These are phyloP conservation scores for Linnemannia zychae DNA, from an alignment of 192 early-diverging fungal genomes.

Conservation along the genomic window DNA sequence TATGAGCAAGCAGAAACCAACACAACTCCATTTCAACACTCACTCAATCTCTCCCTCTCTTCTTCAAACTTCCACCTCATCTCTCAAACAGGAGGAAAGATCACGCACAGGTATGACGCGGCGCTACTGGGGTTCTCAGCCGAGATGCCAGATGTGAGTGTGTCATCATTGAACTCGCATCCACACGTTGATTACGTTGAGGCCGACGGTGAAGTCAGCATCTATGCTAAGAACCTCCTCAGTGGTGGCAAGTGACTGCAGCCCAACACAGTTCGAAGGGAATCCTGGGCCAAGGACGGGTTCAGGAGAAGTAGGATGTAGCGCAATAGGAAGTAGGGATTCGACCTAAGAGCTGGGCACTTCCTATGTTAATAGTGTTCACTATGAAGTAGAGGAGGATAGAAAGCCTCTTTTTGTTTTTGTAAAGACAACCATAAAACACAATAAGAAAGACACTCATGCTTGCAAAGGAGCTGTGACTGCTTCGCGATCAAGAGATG, in stretches of 20 bases:
- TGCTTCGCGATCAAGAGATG: too few relatives aligned
- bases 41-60: too few relatives aligned
- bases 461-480: too few relatives aligned
- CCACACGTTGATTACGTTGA: constrained; percentile 68
- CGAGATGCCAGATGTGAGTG: constrained; percentile 62
- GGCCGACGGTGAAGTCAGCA: constrained; percentile 70
- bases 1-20: too few relatives aligned
- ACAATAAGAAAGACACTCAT: too few relatives aligned
- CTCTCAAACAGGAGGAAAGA: constrained; percentile 36
- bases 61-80: neutral
- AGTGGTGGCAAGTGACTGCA: neutral
- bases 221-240: constrained; percentile 16
- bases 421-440: too few relatives aligned
- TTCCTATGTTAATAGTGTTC: too few relatives aligned
- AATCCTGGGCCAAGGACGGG: neutral
- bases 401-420: too few relatives aligned
- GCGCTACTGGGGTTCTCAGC: constrained; percentile 72
- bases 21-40: too few relatives aligned
- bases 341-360: too few relatives aligned
- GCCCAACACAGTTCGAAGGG: too few relatives aligned
- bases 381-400: too few relatives aligned
- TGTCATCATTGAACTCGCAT: constrained; percentile 60
- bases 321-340: neutral
- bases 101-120: constrained; percentile 62
- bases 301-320: constrained; percentile 5